Base-by-base conservation (phyloP, 768 basidiomycete species). In the Pisolithus marmoratus region DNA sequence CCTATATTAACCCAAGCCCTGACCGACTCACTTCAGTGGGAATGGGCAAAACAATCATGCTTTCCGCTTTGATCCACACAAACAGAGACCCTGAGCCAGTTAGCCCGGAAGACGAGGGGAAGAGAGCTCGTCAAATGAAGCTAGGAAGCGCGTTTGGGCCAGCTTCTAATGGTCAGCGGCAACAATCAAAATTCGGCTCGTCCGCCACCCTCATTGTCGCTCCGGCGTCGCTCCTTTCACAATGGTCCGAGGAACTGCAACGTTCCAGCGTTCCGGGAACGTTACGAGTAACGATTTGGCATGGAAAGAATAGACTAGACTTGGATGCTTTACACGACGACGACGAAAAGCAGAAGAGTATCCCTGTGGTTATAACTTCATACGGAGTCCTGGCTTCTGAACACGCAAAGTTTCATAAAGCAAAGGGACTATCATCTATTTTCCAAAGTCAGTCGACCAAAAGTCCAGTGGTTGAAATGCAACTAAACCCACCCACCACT, bases 11-110 rank as follows among this genome's bases (percentile, higher is more conserved):
- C 22, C 51, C 9, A 34, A 37, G 40, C 48, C 26, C 14, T 58
- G 43, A 52, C 46, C 27, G 12, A 47, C 23, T 50, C 14, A 53
- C 49, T 56, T 11, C 49, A 91, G 90, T 94, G 91, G 91, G 91
- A n/a, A 87, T 94, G 82, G 92, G 92, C 7, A 94, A 94, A 71
- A 92, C 91, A 1, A 93, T 94, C 57, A 94, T 94, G 90, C 68
- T 96, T 31, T 90, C 93, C 2, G 84, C 91, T 9, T 79, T 96
- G 48, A 87, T 96, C 23, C 93, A 94, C 55, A 84, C 82, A 11
- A 90, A 86, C 57, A 79, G 76, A 43, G 78, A 72, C 5, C 68
- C 74, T 4, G 75, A 81, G 20, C 61, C 70, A 19, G 65, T 70
- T 19, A 57, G 70, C 11, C 58, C 66, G n/a, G 60, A 63, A 1